Base-by-base conservation (phyloP, 108 stramenopile species). In the Cyclotella sp. region DNA sequence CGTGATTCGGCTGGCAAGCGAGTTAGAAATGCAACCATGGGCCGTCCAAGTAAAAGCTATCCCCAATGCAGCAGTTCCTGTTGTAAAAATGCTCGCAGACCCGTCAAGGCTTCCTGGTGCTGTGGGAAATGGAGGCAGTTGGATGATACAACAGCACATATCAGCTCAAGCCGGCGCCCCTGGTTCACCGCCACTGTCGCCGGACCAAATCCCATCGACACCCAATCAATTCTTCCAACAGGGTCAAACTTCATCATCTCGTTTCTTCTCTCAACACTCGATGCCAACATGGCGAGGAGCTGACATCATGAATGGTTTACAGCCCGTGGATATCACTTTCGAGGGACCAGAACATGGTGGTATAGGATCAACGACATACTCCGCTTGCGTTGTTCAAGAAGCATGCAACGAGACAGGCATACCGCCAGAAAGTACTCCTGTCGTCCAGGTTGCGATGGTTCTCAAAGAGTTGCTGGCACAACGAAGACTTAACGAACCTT, bases 271-370 rank as follows among this genome's bases (percentile, higher is more conserved):
- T 21, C 15, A 59, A 53, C 72, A 57, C 55, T 44, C 76, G 78
- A 57, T 79, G 59, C 72, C 83, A 46, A 67, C 82, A n/a, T 95
- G 95, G 95, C 87, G 95, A 41, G 95, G 95, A 27, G 89, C 95
- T 27, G 95, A 95, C 65, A 84, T 93, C 16, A 89, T 92, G 78
- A 95, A 93, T 70, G 93, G 93, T 43, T 68, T 94, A 54, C 72
- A 94, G 54, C 87, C 89, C 11, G 86, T 98, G 5, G 98, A 98
- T 84, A 97, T 98, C 39, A 96, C 96, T 19, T 97, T 98, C 75
- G 96, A 97, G 69, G 94, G 94, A 52, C 92, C 89, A 10, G 90
- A 92, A 69, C 97, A 98, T 77, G 96, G 96, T 73, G 95, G 96
- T 22, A 91, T 97, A 66, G 94, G 93, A n/a, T 93, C 93, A 13